Conservation (phyloP, 1,284 basidiomycete genomes). For the Apiotrichum brassicae region DNA sequence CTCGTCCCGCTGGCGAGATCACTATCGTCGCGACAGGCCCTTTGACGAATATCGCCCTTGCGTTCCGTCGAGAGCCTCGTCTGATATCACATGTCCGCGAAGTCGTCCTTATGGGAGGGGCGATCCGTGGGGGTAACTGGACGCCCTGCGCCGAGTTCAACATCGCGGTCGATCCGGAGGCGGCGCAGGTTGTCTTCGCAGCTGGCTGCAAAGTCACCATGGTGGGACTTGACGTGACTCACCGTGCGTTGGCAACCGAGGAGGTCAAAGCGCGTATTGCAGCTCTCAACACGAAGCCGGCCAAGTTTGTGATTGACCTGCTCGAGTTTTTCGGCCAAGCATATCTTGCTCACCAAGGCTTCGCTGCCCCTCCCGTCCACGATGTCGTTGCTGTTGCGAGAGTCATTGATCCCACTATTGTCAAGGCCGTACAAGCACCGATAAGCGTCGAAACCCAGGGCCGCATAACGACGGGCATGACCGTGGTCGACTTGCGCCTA, state of each 20-base stretch:
- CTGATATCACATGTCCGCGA: constrained; percentile 7
- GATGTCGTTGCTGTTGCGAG: constrained; percentile 16
- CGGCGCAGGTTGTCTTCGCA: constrained; percentile 13
- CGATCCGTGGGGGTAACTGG: constrained; percentile 14
- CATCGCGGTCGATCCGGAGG: constrained; percentile 21
- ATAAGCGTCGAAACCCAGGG: constrained; percentile 15
- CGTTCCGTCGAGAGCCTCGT: constrained; percentile 7
- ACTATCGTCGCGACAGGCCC: constrained; percentile 18
- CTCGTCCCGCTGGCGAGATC: constrained; percentile 8
- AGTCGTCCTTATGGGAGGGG: constrained; percentile 21
- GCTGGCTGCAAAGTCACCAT: constrained; percentile 9
- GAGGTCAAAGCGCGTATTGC: constrained; percentile 5
- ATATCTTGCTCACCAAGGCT: constrained; percentile 9
- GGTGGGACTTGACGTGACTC: constrained; percentile 22
- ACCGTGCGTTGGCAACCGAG: constrained; percentile 11
- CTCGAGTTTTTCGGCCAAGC: constrained; percentile 11
- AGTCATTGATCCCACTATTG: constrained; percentile 11
- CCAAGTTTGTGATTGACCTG: constrained; percentile 10
- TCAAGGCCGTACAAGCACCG: background rate
- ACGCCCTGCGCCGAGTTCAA: constrained; percentile 19
- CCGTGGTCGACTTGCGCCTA: constrained; percentile 9
- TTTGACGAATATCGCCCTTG: constrained; percentile 21
- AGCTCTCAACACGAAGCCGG: constrained; percentile 7
- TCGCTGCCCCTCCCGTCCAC: constrained; percentile 17
- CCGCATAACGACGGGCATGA: constrained; percentile 13